Evolutionary conservation across 176 grass and related monocot species (phyloP).

Genomic region (Saccharum spontaneum): DNA sequence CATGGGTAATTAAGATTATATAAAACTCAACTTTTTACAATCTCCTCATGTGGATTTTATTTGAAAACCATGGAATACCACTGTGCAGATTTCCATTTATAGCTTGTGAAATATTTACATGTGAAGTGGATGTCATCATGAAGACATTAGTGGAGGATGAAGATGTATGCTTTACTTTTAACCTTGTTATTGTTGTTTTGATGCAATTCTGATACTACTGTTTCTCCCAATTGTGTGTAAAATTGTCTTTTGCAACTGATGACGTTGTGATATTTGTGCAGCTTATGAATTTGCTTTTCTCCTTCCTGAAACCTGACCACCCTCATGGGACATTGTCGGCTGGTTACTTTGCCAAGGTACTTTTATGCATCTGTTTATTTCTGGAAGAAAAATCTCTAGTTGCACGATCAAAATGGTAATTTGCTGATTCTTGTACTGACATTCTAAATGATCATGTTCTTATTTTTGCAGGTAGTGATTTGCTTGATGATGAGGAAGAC

Average conservation of each 20-base stretch:
- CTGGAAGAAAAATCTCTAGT: background rate
- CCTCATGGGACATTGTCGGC: constrained; percentile 71
- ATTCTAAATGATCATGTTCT: constrained; percentile 12
- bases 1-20: background rate
- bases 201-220: background rate
- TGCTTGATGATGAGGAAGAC: constrained; percentile 95
- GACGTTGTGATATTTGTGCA: constrained; percentile 40
- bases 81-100: constrained; percentile 93
- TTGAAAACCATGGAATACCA: constrained; percentile 23
- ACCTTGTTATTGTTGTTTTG: background rate
- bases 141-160: constrained; percentile 93
- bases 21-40: constrained; percentile 4
- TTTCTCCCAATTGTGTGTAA: background rate
- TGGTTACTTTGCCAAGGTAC: constrained; percentile 97
- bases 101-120: constrained; percentile 99
- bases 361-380: constrained; percentile 34
- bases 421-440: constrained; percentile 9
- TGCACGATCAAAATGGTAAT: constrained; percentile 12
- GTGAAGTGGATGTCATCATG: constrained; percentile 95
- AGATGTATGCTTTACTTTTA: constrained; percentile 59
- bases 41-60: constrained; percentile 12
- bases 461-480: constrained; percentile 74
- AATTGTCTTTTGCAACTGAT: constrained; percentile 24
- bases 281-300: constrained; percentile 93
- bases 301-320: constrained; percentile 76